phyloP scores from a whole-genome alignment of 352 stramenopile genomes.

The Phytopythium kandeliae region DNA sequence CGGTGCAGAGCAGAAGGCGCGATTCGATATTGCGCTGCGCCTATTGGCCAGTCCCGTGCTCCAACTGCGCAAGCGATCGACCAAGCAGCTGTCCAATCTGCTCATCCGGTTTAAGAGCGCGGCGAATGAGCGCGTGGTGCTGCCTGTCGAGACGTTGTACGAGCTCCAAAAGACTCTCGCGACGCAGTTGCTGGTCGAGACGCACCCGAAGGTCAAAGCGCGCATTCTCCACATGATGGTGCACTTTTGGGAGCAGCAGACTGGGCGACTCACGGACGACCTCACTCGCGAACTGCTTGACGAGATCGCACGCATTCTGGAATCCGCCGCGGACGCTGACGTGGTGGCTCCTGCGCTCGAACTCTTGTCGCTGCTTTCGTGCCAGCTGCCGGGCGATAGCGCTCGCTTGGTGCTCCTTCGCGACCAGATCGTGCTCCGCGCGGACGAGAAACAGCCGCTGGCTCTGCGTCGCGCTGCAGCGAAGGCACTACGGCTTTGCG shows the following conservation, averaged over 20 bases:
- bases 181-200: conserved; percentile 47
- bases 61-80: conserved; percentile 55
- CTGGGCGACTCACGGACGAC: conserved; percentile 7
- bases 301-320: conserved; percentile 21
- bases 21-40: conserved; percentile 9
- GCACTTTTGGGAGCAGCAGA: conserved; percentile 20
- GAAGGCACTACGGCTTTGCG: conserved; percentile 39
- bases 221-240: conserved; percentile 52
- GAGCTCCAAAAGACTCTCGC: conserved; percentile 35
- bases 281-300: conserved; percentile 14
- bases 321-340: conserved; percentile 37
- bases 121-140: conserved; percentile 2
- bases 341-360: conserved; percentile 49
- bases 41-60: conserved; percentile 30
- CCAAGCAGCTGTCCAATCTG: conserved; percentile 43
- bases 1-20: conserved; percentile 4
- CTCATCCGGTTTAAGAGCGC: conserved; percentile 2
- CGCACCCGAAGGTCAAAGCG: conserved; percentile 57
- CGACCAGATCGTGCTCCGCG: conserved; percentile 39
- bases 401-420: conserved; percentile 14
- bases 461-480: conserved; percentile 52
- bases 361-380: conserved; percentile 42
- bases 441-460: conserved; percentile 49
- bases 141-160: conserved; percentile 8
- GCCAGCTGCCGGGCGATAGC: conserved; percentile 9